These are phyloP conservation scores for Hanseniaspora lachancei DNA, from an alignment of 805 yeast species.

Conservation along the genomic window DNA sequence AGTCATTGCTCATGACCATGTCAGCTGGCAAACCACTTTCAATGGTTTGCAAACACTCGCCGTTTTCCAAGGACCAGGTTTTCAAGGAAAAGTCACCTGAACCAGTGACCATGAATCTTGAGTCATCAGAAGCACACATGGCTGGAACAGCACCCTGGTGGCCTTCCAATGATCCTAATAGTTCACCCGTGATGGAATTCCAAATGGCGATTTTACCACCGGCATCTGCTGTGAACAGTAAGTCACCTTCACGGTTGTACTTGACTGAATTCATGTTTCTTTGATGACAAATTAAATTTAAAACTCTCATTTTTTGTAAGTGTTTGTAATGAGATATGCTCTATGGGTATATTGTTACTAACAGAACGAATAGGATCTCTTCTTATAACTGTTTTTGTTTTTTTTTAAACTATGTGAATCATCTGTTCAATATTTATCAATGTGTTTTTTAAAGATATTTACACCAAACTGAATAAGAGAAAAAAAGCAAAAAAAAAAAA, in stretches of 20 bases:
- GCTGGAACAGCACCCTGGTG: slow-evolving; percentile 94
- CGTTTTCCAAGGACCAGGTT: slow-evolving; percentile 73
- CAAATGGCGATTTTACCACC: slow-evolving; percentile 83
- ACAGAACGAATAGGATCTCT: too few species aligned
- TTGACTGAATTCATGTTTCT: slow-evolving; percentile 95
- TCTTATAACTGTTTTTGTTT: too few species aligned
- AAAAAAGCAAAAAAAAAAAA: too few species aligned
- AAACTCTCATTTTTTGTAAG: slow-evolving; percentile 42
- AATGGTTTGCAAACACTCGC: slow-evolving; percentile 63
- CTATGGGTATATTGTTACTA: background rate
- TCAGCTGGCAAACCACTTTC: slow-evolving; percentile 58
- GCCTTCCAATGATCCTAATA: slow-evolving; percentile 80
- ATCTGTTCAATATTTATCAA: too few species aligned
- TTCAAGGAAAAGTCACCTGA: slow-evolving; percentile 79
- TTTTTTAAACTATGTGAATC: too few species aligned
- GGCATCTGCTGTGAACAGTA: slow-evolving; percentile 81
- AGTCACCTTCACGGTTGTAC: slow-evolving; percentile 89
- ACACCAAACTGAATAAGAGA: too few species aligned
- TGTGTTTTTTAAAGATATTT: too few species aligned
- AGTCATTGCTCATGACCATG: slow-evolving; percentile 75
- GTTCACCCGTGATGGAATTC: slow-evolving; percentile 92
- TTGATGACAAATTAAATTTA: slow-evolving; percentile 81
- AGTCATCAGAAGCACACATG: slow-evolving; percentile 63
- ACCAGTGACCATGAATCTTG: slow-evolving; percentile 70
- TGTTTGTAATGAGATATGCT: background rate